phyloP scores from a whole-genome alignment of 2,329 filamentous ascomycete species.

The Alternaria angustiovoidea region DNA sequence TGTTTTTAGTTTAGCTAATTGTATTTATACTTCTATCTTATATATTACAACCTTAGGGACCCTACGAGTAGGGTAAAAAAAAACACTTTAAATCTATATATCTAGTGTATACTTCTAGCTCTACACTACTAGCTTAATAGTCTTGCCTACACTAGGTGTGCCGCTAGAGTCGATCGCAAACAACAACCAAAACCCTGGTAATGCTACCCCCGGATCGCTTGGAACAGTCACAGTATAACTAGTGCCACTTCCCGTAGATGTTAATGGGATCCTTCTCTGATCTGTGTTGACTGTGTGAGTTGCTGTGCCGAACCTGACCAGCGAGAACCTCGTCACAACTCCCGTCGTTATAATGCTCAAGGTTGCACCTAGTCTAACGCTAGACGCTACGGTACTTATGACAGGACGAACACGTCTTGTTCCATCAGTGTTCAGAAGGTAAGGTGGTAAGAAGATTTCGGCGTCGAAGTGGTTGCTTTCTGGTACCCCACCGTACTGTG shows the following conservation, averaged over 20 bases:
- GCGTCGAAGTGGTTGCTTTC: conserved; percentile 61
- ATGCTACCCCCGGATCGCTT: conserved; percentile 57
- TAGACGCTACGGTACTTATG: conserved; percentile 49
- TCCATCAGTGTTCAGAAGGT: conserved; percentile 61
- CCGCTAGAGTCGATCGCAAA: conserved; percentile 60
- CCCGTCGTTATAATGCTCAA: conserved; percentile 43
- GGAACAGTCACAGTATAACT: conserved; percentile 56
- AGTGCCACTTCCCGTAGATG: conserved; percentile 36
- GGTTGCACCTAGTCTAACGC: conserved; percentile 41
- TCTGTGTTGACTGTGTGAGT: conserved; percentile 68
- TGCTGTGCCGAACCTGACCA: conserved; percentile 60
- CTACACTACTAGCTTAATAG: conserved; percentile 38
- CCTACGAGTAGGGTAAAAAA: no score
- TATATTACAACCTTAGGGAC: no score
- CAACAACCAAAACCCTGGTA: conserved; percentile 65
- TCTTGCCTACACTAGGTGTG: conserved; percentile 58
- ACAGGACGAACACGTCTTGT: conserved; percentile 53
- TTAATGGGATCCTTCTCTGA: conserved; percentile 62
- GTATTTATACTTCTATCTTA: no score
- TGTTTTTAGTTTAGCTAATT: no score
- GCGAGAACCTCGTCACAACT: conserved; percentile 46
- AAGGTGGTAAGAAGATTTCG: conserved; percentile 65
- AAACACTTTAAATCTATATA: no score
- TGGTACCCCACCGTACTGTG: conserved; percentile 24
- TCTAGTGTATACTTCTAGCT: no score